A percentile compares a stretch with the other conserved stretches of the same genome.
Conservation (phyloP, 2,329 filamentous ascomycete genomes). For the Penicillium crustosum region DNA sequence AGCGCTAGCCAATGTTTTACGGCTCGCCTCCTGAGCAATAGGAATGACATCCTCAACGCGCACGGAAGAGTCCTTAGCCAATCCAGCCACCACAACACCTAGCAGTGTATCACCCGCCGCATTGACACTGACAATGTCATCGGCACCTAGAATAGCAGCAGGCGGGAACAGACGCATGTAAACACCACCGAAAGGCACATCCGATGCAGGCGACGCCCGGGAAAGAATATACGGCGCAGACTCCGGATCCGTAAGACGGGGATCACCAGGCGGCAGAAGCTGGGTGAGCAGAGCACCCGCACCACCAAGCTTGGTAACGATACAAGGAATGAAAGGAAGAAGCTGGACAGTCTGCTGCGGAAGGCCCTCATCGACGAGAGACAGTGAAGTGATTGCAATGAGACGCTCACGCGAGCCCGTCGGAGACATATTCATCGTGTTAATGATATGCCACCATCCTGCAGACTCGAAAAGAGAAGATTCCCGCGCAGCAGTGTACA, state of each 20-base stretch:
- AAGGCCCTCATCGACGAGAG: constrained; percentile 74
- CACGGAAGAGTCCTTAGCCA: constrained; percentile 55
- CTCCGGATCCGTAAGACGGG: constrained; percentile 61
- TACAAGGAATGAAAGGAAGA: constrained; percentile 80
- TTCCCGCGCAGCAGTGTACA: constrained; percentile 69
- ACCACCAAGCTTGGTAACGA: constrained; percentile 79
- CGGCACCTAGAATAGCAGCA: constrained; percentile 58
- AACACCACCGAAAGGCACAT: constrained; percentile 69
- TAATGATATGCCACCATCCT: constrained; percentile 77
- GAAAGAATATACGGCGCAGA: constrained; percentile 71
- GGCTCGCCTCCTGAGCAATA: constrained; percentile 77
- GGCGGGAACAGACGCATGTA: constrained; percentile 78
- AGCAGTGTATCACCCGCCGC: constrained; percentile 92
- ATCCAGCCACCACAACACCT: constrained; percentile 76
- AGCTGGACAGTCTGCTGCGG: constrained; percentile 82
- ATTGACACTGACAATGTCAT: constrained; percentile 83
- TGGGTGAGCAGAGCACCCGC: constrained; percentile 74
- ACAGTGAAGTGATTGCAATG: constrained; percentile 62
- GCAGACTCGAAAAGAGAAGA: constrained; percentile 66
- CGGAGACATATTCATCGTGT: constrained; percentile 71
- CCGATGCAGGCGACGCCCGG: constrained; percentile 53
- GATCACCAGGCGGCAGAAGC: constrained; percentile 67
- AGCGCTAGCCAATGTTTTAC: constrained; percentile 71
- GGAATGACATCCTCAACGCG: constrained; percentile 64
- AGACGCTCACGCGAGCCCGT: constrained; percentile 69